These are phyloP conservation scores for Alternaria conjuncta DNA, from an alignment of 2,329 filamentous ascomycete species.

Conservation along the genomic window DNA sequence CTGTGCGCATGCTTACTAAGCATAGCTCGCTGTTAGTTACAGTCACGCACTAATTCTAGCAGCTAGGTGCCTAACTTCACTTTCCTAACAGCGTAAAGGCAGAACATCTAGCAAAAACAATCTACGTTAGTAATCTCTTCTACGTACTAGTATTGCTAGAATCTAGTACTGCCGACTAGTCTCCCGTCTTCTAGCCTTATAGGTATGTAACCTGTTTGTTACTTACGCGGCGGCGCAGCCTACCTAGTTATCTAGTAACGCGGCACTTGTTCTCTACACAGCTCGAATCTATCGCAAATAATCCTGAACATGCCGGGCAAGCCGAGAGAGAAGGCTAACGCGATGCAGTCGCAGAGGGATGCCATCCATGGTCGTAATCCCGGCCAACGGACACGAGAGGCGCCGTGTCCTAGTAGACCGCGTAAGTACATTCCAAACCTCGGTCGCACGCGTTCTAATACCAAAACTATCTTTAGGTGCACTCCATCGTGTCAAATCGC, in stretches of 20 bases:
- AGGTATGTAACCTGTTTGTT: not conserved
- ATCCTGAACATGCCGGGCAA: not conserved
- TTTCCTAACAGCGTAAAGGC: not conserved
- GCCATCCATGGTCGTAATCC: slow-evolving; percentile 38
- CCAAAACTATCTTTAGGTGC: not conserved
- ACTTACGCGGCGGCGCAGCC: too few relatives aligned
- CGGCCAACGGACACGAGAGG: slow-evolving; percentile 20
- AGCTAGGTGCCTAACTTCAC: not conserved
- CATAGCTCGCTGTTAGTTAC: not conserved
- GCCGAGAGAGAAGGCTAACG: not conserved
- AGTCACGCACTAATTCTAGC: not conserved
- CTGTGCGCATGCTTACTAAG: not conserved
- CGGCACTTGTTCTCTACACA: too few relatives aligned
- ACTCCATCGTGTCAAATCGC: slow-evolving; percentile 35
- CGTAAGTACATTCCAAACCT: slow-evolving; percentile 18
- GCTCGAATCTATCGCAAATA: not conserved
- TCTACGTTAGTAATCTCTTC: not conserved
- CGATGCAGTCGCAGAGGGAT: slow-evolving; percentile 21
- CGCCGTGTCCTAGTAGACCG: slow-evolving; percentile 31
- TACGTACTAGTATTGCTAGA: not conserved
- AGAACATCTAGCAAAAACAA: not conserved
- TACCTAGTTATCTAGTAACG: not conserved
- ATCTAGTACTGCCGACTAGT: not conserved
- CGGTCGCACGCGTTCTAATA: not conserved
- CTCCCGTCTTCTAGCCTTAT: not conserved